Evolutionary conservation across 2,329 filamentous ascomycete genomes (phyloP).

Genomic region (Ophiocordyceps camponoti-rufipedis): DNA sequence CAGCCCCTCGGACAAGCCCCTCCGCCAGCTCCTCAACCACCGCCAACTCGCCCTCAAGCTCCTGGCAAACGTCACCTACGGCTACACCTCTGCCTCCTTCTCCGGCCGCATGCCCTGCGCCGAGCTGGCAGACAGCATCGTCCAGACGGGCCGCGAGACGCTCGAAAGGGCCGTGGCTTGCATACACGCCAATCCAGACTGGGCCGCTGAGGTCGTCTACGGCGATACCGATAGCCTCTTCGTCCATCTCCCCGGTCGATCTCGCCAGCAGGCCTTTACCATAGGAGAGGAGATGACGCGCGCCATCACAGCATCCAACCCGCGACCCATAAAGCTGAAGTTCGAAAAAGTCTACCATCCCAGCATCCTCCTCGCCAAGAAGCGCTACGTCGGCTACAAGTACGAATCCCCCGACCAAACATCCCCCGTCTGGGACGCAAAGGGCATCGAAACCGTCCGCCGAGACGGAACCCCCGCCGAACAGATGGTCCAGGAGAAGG

Average conservation of each 20-base stretch:
- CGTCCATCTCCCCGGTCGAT: slow-evolving; percentile 72
- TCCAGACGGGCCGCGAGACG: slow-evolving; percentile 87
- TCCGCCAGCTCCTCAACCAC: slow-evolving; percentile 83
- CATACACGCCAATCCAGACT: slow-evolving; percentile 72
- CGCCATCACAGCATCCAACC: slow-evolving; percentile 76
- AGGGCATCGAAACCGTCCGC: slow-evolving; percentile 94
- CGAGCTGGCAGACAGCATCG: slow-evolving; percentile 95
- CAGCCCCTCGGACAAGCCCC: slow-evolving; percentile 47
- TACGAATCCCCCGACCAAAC: slow-evolving; percentile 64
- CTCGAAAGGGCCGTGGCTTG: slow-evolving; percentile 83
- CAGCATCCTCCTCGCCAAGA: slow-evolving; percentile 86
- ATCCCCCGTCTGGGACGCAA: slow-evolving; percentile 85
- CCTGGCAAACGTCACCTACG: slow-evolving; percentile 97
- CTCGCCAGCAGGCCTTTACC: slow-evolving; percentile 72
- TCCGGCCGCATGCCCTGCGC: slow-evolving; percentile 96
- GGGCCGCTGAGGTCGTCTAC: slow-evolving; percentile 94
- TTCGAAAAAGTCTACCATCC: slow-evolving; percentile 98
- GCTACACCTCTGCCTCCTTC: slow-evolving; percentile 92
- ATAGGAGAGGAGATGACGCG: slow-evolving; percentile 86
- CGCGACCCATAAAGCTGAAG: slow-evolving; percentile 82
- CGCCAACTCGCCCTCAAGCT: slow-evolving; percentile 86
- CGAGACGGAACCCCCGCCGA: slow-evolving; percentile 88
- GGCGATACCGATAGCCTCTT: slow-evolving; percentile 96
- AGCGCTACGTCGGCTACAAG: slow-evolving; percentile 95
- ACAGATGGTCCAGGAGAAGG: slow-evolving; percentile 91